phyloP scores from a whole-genome alignment of 176 grass and related monocot species.

The Eleusine indica region DNA sequence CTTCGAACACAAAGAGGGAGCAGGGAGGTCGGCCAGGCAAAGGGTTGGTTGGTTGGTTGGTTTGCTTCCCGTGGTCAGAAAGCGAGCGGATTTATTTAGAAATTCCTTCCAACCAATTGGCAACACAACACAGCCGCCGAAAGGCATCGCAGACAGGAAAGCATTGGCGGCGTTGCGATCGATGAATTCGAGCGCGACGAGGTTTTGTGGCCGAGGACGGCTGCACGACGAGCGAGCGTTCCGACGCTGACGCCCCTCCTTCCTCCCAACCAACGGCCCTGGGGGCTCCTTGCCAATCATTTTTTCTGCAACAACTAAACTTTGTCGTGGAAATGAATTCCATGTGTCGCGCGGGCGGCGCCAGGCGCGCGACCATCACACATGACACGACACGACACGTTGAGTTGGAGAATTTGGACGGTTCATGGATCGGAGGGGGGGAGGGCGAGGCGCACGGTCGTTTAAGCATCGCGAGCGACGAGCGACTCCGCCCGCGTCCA shows the following conservation, averaged over 20 bases:
- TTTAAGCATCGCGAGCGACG: neutral
- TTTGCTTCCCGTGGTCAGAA: neutral
- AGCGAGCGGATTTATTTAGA: neutral
- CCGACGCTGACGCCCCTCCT: neutral
- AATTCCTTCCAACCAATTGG: neutral
- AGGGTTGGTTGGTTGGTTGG: neutral
- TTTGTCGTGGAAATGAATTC: neutral
- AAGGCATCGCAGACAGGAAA: neutral
- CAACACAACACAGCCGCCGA: neutral
- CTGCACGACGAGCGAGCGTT: conserved; percentile 15
- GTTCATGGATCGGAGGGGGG: no score
- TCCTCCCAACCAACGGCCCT: conserved; percentile 11
- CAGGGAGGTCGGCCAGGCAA: no score
- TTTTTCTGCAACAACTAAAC: conserved; percentile 2
- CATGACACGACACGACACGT: neutral
- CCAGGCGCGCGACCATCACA: neutral
- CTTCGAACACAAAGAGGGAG: no score
- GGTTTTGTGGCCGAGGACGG: conserved; percentile 61
- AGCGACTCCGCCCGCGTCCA: conserved; percentile 7
- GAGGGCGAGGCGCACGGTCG: neutral
- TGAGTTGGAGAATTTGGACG: no score
- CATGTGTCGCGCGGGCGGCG: neutral
- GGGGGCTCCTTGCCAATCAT: neutral
- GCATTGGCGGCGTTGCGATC: neutral
- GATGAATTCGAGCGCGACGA: conserved; percentile 42